A percentile compares a stretch with the other conserved stretches of the same genome.
These are phyloP conservation scores for Sporothrix globosa DNA, from an alignment of 2,329 filamentous ascomycete species.

Conservation along the genomic window DNA sequence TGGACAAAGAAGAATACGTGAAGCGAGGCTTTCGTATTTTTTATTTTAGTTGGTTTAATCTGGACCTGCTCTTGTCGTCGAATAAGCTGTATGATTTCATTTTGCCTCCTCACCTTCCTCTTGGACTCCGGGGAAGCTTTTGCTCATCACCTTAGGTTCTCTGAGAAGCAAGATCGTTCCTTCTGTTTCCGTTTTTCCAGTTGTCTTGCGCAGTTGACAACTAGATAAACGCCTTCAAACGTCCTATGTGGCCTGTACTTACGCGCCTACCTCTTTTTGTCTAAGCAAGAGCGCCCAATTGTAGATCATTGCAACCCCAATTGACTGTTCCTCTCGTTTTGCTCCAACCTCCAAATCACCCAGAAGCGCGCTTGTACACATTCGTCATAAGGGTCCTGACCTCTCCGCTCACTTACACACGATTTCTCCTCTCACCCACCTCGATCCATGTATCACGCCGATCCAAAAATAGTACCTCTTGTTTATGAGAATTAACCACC, in stretches of 20 bases:
- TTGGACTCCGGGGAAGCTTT: constrained; percentile 17
- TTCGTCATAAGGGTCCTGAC: not conserved
- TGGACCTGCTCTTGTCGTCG: not conserved
- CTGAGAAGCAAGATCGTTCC: not conserved
- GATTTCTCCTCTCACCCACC: not conserved
- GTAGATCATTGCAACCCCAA: not conserved
- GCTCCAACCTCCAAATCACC: too few relatives aligned
- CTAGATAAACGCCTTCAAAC: not conserved
- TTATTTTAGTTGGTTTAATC: not conserved
- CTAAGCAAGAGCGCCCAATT: not conserved
- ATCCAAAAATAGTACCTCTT: constrained; percentile 6
- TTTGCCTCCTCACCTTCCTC: not conserved
- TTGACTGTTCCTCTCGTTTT: too few relatives aligned
- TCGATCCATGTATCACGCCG: not conserved
- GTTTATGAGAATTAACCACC: not conserved
- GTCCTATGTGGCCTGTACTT: not conserved
- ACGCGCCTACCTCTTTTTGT: not conserved
- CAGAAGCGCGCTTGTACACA: too few relatives aligned
- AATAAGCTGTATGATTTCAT: not conserved
- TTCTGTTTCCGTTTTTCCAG: not conserved
- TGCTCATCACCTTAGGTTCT: not conserved
- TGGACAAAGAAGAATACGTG: not conserved
- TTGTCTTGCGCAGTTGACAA: not conserved
- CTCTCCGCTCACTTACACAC: constrained; percentile 7
- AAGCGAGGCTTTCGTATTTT: not conserved